Evolutionary conservation across 352 stramenopile genomes (phyloP).

Genomic region (Pythium diclinum): DNA sequence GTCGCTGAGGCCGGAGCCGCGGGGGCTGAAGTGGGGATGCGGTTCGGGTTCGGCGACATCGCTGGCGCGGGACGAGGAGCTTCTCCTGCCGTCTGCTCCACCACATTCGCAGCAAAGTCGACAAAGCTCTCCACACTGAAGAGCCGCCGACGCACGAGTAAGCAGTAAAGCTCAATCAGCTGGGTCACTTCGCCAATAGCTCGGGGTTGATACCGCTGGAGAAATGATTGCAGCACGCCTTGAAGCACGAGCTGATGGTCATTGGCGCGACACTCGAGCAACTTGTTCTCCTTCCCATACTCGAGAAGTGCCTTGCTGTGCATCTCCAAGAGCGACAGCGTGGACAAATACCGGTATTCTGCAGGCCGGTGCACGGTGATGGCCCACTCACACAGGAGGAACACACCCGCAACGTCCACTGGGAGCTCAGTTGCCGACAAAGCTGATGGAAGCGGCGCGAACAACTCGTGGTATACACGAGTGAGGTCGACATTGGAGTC

Average conservation of each 20-base stretch:
- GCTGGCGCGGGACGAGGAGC: constrained; percentile 5
- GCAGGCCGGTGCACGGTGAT: constrained; percentile 75
- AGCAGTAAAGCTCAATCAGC: constrained; percentile 78
- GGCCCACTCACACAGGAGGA: constrained; percentile 81
- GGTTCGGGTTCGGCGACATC: constrained; percentile 26
- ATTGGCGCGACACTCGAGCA: constrained; percentile 38
- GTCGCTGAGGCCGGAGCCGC: constrained; percentile 24
- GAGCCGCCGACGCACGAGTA: constrained; percentile 66
- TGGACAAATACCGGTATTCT: constrained; percentile 81
- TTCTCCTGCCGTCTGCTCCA: constrained; percentile 33
- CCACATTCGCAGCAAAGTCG: constrained; percentile 57
- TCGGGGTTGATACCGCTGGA: constrained; percentile 74
- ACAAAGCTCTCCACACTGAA: constrained; percentile 77
- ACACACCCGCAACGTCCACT: constrained; percentile 67
- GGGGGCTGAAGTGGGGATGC: constrained; percentile 6
- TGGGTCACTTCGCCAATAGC: constrained; percentile 74
- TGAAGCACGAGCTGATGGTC: constrained; percentile 76
- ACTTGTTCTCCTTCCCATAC: constrained; percentile 52
- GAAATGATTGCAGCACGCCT: constrained; percentile 66
- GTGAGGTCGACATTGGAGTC: constrained; percentile 68
- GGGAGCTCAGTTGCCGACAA: constrained; percentile 40
- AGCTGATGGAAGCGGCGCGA: constrained; percentile 46
- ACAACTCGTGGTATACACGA: constrained; percentile 73
- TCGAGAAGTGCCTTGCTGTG: constrained; percentile 63
- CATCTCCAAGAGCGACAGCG: constrained; percentile 78